phyloP scores from a whole-genome alignment of 805 yeast species.

The Hyphopichia homilentoma region DNA sequence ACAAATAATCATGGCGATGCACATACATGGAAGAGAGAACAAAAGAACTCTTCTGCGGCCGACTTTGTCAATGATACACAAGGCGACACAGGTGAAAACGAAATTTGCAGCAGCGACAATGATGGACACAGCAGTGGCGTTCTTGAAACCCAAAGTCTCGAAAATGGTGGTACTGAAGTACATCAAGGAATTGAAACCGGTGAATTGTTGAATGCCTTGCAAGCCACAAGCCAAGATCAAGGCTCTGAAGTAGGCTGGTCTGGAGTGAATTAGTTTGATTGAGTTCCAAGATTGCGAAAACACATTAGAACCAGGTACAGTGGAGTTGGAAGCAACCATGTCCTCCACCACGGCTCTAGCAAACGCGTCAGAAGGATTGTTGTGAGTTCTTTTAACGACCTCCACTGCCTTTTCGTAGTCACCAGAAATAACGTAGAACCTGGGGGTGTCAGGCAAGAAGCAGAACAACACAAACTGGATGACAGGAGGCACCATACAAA shows the following conservation, averaged over 20 bases:
- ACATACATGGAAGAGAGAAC: slow-evolving; percentile 83
- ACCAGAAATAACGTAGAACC: slow-evolving; percentile 76
- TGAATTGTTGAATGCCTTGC: slow-evolving; percentile 95
- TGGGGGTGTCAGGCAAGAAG: slow-evolving; percentile 94
- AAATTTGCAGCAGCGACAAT: slow-evolving; percentile 94
- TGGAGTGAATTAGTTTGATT: slow-evolving; percentile 57
- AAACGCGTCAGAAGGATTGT: slow-evolving; percentile 57
- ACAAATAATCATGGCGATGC: slow-evolving; percentile 67
- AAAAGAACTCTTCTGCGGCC: slow-evolving; percentile 85
- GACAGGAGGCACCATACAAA: slow-evolving; percentile 84
- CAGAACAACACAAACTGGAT: slow-evolving; percentile 71
- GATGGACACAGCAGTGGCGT: slow-evolving; percentile 92
- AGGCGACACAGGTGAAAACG: slow-evolving; percentile 79
- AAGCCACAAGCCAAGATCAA: slow-evolving; percentile 86
- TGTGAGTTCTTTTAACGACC: slow-evolving; percentile 63
- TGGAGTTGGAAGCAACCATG: slow-evolving; percentile 44
- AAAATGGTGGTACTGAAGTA: slow-evolving; percentile 92
- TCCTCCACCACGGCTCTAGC: slow-evolving; percentile 69
- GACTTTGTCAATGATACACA: slow-evolving; percentile 78
- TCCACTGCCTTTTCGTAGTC: slow-evolving; percentile 58
- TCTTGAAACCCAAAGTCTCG: slow-evolving; percentile 81
- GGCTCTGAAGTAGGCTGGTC: slow-evolving; percentile 84
- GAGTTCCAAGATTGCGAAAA: slow-evolving; percentile 55
- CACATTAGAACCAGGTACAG: slow-evolving; percentile 38
- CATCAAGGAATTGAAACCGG: slow-evolving; percentile 95